Percentiles rank a stretch among this genome's conserved stretches.
phyloP scores from a whole-genome alignment of 208 protist genomes.

The Paratrypanosoma confusum region DNA sequence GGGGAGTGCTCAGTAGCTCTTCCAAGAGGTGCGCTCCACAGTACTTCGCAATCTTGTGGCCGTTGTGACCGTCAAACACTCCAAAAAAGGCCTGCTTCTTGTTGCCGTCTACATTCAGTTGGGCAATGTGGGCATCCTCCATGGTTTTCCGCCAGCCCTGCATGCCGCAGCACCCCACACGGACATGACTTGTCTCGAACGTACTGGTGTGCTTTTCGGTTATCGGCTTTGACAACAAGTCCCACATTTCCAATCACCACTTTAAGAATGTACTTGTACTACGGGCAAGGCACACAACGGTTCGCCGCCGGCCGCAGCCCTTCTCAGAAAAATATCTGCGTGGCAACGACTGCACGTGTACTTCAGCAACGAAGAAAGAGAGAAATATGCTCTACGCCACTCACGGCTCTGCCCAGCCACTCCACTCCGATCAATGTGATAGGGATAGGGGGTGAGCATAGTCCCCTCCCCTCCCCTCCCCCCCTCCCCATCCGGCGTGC shows the following conservation, averaged over 20 bases:
- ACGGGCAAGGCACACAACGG: too few species aligned
- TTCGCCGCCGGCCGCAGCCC: too few species aligned
- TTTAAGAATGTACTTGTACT: slow-evolving; percentile 1
- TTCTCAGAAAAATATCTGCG: neutral
- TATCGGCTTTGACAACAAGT: slow-evolving; percentile 81
- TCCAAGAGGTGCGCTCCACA: slow-evolving; percentile 68
- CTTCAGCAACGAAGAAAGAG: slow-evolving; percentile 7
- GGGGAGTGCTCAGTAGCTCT: slow-evolving; percentile 36
- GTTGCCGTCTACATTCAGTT: slow-evolving; percentile 66
- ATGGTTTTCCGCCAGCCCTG: slow-evolving; percentile 87
- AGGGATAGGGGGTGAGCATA: too few species aligned
- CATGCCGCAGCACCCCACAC: slow-evolving; percentile 84
- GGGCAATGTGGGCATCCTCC: slow-evolving; percentile 85
- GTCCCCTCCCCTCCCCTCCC: too few species aligned
- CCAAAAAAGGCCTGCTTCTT: slow-evolving; percentile 70
- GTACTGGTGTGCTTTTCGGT: slow-evolving; percentile 85
- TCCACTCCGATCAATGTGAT: too few species aligned
- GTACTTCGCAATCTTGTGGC: slow-evolving; percentile 66
- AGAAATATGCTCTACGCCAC: neutral
- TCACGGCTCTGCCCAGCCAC: too few species aligned
- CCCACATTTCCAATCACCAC: slow-evolving; percentile 38
- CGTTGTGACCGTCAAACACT: slow-evolving; percentile 88
- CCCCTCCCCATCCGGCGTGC: too few species aligned
- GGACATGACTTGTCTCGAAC: slow-evolving; percentile 73
- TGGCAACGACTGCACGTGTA: slow-evolving; percentile 2